Evolutionary conservation across 306 rosid genomes (phyloP).

Genomic region (Hippophae rhamnoides): DNA sequence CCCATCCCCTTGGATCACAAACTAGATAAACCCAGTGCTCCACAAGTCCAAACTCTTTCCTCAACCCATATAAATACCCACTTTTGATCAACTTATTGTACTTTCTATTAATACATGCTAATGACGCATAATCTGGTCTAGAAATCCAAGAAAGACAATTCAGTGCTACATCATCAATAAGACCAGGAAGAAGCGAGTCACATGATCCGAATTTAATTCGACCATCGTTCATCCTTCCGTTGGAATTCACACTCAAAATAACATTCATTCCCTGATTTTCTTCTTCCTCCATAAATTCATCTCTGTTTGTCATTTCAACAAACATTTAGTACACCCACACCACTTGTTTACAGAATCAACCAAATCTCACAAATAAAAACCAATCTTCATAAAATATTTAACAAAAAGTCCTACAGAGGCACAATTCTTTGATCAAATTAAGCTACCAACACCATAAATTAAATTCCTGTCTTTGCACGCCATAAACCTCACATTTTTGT

Average conservation of each 20-base stretch:
- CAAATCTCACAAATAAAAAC: slow-evolving; percentile 20
- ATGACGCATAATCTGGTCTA: slow-evolving; percentile 53
- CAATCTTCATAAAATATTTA: slow-evolving; percentile 15
- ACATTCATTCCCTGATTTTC: slow-evolving; percentile 23
- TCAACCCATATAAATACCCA: slow-evolving; percentile 60
- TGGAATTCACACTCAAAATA: slow-evolving; percentile 21
- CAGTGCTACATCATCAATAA: slow-evolving; percentile 73
- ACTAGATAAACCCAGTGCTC: slow-evolving; percentile 87
- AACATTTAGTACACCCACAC: slow-evolving; percentile 31
- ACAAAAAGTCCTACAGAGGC: slow-evolving; percentile 9
- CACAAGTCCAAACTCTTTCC: slow-evolving; percentile 52
- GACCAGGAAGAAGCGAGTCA: slow-evolving; percentile 83
- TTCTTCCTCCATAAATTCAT: slow-evolving; percentile 27
- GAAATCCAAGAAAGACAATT: slow-evolving; percentile 68
- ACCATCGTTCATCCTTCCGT: slow-evolving; percentile 56
- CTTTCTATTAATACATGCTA: slow-evolving; percentile 58
- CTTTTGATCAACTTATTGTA: slow-evolving; percentile 52
- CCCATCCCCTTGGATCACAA: slow-evolving; percentile 88
- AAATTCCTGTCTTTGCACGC: slow-evolving; percentile 30
- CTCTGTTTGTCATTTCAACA: slow-evolving; percentile 31
- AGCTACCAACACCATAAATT: slow-evolving; percentile 19
- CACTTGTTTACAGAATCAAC: slow-evolving; percentile 20
- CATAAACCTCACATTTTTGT: slow-evolving; percentile 29
- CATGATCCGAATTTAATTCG: slow-evolving; percentile 40
- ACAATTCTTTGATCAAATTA: slow-evolving; percentile 11